These are phyloP conservation scores for Cutaneotrichosporon cutaneum DNA, from an alignment of 1,284 basidiomycete genomes.

Conservation along the genomic window DNA sequence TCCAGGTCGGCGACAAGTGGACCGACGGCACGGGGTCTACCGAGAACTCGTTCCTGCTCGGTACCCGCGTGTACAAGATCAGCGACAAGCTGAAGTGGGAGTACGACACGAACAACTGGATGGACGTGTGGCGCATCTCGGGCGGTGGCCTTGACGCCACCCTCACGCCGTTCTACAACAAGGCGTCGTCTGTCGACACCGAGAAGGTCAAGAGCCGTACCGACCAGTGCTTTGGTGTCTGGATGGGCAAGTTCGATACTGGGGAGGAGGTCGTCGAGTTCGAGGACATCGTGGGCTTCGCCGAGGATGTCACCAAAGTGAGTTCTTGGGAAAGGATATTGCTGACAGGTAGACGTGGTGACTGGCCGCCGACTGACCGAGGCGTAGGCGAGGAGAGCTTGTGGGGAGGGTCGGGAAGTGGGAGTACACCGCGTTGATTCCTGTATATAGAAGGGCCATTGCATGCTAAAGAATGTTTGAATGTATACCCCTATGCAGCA, in stretches of 20 bases:
- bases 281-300: slow-evolving; percentile 16
- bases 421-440: too few relatives aligned
- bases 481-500: too few relatives aligned
- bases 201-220: slow-evolving; percentile 5
- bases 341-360: too few relatives aligned
- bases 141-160: slow-evolving; percentile 20
- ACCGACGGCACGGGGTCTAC: slow-evolving; percentile 23
- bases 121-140: slow-evolving; percentile 15
- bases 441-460: too few relatives aligned
- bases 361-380: too few relatives aligned
- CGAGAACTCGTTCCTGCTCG: slow-evolving; percentile 20
- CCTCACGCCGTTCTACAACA: slow-evolving; percentile 16
- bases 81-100: slow-evolving; percentile 15
- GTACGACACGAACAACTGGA: slow-evolving; percentile 15
- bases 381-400: too few relatives aligned
- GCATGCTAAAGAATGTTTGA: too few relatives aligned
- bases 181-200: not conserved
- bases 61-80: slow-evolving; percentile 18
- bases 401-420: too few relatives aligned
- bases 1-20: slow-evolving; percentile 23
- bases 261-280: slow-evolving; percentile 20
- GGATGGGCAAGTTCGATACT: slow-evolving; percentile 20
- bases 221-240: slow-evolving; percentile 18
- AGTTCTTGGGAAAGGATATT: too few relatives aligned
- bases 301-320: slow-evolving; percentile 18